Evolutionary conservation across 2,329 filamentous ascomycete genomes (phyloP).

Genomic region (Arachnomyces sp.): DNA sequence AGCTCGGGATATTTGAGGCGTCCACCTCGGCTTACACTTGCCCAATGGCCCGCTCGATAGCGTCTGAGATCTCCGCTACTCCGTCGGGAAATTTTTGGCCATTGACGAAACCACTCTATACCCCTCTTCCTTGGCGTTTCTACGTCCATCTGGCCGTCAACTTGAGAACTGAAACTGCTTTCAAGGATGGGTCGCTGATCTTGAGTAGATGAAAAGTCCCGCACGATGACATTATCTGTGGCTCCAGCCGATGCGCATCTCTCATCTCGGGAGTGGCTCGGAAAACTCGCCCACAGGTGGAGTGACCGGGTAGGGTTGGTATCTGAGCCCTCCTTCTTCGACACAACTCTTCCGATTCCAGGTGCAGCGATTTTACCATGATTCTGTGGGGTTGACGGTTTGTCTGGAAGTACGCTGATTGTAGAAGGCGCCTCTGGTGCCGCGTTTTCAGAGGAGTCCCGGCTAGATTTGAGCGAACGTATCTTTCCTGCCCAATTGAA

Average conservation of each 20-base stretch:
- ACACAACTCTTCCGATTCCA: conserved; percentile 7
- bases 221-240: conserved; percentile 13
- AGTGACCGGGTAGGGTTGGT: conserved; percentile 8
- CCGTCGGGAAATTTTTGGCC: conserved; percentile 5
- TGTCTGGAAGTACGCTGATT: no score
- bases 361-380: conserved; percentile 11
- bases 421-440: no score
- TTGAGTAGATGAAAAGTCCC: conserved; percentile 13
- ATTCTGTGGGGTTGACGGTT: not conserved
- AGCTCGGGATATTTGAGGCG: conserved; percentile 11
- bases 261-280: conserved; percentile 12
- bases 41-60: conserved; percentile 12
- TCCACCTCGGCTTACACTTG: conserved; percentile 10
- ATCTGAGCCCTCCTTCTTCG: conserved; percentile 9
- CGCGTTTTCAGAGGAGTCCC: no score
- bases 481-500: not conserved
- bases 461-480: no score
- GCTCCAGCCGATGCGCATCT: conserved; percentile 11
- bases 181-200: not conserved
- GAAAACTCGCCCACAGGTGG: conserved; percentile 16
- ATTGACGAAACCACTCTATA: conserved; percentile 10
- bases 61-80: conserved; percentile 9
- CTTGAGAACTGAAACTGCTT: not conserved
- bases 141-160: not conserved
- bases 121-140: conserved; percentile 4